phyloP scores from a whole-genome alignment of 495 filamentous ascomycete species.

The Friedmanniomyces simplex region DNA sequence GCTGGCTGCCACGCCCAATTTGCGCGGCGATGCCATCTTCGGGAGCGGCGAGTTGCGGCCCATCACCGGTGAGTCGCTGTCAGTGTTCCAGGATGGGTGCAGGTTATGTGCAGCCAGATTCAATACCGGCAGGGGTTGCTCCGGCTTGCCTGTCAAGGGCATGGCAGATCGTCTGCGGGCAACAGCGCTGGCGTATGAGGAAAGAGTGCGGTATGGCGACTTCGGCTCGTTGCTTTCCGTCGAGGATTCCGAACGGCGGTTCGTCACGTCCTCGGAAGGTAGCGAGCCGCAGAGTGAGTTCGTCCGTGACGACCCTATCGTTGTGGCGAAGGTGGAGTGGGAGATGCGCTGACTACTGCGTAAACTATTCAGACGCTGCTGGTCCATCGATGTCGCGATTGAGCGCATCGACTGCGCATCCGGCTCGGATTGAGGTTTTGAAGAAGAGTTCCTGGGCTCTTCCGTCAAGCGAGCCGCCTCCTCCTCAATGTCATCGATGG shows the following conservation, averaged over 20 bases:
- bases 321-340: conserved; percentile 14
- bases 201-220: conserved; percentile 24
- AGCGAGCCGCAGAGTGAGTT: conserved; percentile 25
- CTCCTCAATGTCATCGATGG: conserved; percentile 15
- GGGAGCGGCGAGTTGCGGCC: conserved; percentile 1
- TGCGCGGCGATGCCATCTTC: background rate
- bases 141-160: conserved; percentile 22
- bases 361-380: conserved; percentile 21
- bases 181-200: conserved; percentile 11
- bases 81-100: background rate
- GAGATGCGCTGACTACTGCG: conserved; percentile 18
- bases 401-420: conserved; percentile 21
- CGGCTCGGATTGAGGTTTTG: background rate
- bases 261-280: conserved; percentile 13
- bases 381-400: conserved; percentile 18
- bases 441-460: background rate
- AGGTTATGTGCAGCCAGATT: background rate
- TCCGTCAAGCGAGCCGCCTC: conserved; percentile 12
- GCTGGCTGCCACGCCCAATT: conserved; percentile 4
- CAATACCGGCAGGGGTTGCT: conserved; percentile 14
- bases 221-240: conserved; percentile 21
- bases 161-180: conserved; percentile 26
- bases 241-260: conserved; percentile 14
- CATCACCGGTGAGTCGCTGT: conserved; percentile 1
- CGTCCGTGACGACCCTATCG: conserved; percentile 24